Base-by-base conservation (phyloP, 768 basidiomycete genomes). In the Pulveroboletus sp. region DNA sequence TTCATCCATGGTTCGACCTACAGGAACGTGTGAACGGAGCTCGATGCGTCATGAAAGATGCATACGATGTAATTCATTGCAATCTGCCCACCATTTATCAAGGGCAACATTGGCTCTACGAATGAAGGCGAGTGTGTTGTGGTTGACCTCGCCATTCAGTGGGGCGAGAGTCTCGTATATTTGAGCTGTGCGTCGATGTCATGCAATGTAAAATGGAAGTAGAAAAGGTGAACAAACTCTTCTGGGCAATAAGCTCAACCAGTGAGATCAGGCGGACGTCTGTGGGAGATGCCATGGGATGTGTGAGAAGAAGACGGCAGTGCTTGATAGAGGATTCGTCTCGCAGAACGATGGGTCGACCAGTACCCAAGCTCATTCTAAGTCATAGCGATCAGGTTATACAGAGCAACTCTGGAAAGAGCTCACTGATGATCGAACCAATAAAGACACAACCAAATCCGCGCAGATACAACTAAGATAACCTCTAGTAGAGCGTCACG, bases 401-500 rank as follows among this genome's bases (percentile, higher is more conserved):
- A 19, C 4, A 38, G 5, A 41, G 34, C 16, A 13, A 16, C 7
- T 6, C 7, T 0, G n/a, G 17, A 53, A 49, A 29, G 46, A 46
- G 74, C 86, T 53, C 59, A 91, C 90, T 94, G 89, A 71, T 94
- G 93, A 72, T 95, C 94, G 60, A 95, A 92, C 90, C 92, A 92
- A 65, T 94, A 95, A 36, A 95, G 77, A 64, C 92, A 94, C 50
- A 94, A 74, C 93, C 93, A 97, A 52, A 94, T 92, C 43, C 94
- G 79, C 3, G 92, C 90, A 51, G 92, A 94, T 7, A 95, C 86
- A 39, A 95, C 90, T 90, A 61, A 50, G 32, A 44, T 14, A n/a
- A 5, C 42, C 21, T 56, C 39, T 37, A 47, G 57, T 24, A 43
- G 19, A 49, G 34, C 10, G 27, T 20, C 9, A 20, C 40, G 33